Evolutionary conservation across 202 grass and related monocot genomes (phyloP).

Genomic region (Zizania palustris): DNA sequence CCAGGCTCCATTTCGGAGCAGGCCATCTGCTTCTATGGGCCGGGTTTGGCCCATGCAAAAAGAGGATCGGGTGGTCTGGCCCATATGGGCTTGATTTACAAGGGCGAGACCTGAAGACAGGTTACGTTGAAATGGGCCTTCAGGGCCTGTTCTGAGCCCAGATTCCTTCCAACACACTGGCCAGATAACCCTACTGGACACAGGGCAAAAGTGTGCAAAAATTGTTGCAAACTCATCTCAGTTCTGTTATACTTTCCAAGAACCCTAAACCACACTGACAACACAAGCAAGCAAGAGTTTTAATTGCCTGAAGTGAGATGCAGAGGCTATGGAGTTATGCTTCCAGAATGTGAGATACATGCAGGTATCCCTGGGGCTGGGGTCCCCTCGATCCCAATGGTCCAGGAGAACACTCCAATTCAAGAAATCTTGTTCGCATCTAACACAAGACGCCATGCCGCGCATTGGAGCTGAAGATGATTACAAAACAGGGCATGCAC

Average conservation of each 20-base stretch:
- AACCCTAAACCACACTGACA: too few species aligned
- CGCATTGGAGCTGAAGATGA: background rate
- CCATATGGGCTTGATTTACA: too few species aligned
- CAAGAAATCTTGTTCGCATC: slow-evolving; percentile 2
- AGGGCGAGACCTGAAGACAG: too few species aligned
- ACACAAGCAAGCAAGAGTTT: background rate
- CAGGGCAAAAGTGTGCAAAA: background rate
- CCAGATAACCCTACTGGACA: background rate
- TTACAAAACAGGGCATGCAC: background rate
- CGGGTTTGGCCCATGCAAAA: too few species aligned
- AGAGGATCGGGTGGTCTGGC: too few species aligned
- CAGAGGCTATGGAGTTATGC: background rate
- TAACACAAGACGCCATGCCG: background rate
- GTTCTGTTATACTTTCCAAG: background rate
- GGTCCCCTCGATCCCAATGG: background rate
- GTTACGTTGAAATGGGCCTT: background rate
- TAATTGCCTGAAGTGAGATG: background rate
- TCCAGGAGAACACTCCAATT: background rate
- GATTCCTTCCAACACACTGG: background rate
- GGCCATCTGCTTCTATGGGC: too few species aligned
- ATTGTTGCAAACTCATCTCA: background rate
- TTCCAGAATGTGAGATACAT: background rate
- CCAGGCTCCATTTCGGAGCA: background rate
- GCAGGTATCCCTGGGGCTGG: background rate
- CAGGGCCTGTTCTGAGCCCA: background rate